phyloP scores from a whole-genome alignment of 768 basidiomycete genomes.

The Tricholoma furcatifolium region DNA sequence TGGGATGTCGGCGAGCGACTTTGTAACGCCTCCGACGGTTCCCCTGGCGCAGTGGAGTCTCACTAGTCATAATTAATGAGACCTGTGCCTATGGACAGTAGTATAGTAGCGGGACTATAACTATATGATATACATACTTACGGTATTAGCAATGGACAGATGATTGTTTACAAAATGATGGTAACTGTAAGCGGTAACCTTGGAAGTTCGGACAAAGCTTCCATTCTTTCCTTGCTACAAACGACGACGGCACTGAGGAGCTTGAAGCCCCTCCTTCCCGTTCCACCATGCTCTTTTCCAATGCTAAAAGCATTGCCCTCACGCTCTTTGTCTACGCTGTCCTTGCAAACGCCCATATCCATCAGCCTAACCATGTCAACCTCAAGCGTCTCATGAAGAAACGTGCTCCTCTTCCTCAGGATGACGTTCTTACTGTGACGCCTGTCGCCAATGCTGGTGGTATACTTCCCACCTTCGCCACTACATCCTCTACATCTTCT shows the following conservation, averaged over 20 bases:
- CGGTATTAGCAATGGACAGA: conserved; percentile 8
- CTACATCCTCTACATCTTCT: conserved; percentile 13
- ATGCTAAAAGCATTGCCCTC: conserved; percentile 45
- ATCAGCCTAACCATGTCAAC: conserved; percentile 54
- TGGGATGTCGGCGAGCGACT: conserved; percentile 53
- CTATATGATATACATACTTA: neutral
- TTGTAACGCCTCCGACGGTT: conserved; percentile 72
- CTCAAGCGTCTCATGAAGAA: conserved; percentile 71
- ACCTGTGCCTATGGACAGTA: conserved; percentile 13
- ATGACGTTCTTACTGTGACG: conserved; percentile 9
- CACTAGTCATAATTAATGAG: conserved; percentile 67
- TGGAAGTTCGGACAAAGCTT: conserved; percentile 1
- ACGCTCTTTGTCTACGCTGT: conserved; percentile 64
- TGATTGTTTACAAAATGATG: conserved; percentile 10
- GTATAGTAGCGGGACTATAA: neutral
- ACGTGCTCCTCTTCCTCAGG: conserved; percentile 40
- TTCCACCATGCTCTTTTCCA: conserved; percentile 49
- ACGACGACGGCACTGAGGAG: conserved; percentile 13
- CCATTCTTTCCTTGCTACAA: conserved; percentile 11
- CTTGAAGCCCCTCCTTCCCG: conserved; percentile 13
- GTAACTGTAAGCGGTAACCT: conserved; percentile 5
- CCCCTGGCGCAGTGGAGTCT: conserved; percentile 72
- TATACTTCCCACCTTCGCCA: conserved; percentile 21
- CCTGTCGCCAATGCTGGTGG: conserved; percentile 34
- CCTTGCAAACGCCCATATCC: conserved; percentile 40